Evolutionary conservation across 75 land plant genomes (phyloP), one percentile per base, ranked within the genome.

Genomic region (Picea glauca): DNA sequence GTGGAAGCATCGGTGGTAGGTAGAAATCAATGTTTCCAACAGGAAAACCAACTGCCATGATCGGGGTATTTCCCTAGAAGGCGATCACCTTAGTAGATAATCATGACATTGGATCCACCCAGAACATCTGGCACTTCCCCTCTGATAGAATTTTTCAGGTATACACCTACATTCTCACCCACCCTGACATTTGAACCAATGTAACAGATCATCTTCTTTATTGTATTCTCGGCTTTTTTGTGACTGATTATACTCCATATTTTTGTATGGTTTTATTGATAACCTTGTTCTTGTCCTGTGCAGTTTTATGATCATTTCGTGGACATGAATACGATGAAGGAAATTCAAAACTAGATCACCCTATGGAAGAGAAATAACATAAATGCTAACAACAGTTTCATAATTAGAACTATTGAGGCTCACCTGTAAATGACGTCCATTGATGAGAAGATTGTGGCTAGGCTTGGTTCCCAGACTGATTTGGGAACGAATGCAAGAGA

Each of bases 151-250:
- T 91, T 32, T 61, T 87, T 76, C 83, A 66, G 18, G 93, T 91
- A 40, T 91, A 91, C 77, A 91, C 78, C 26, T 88, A 91, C 78
- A 89, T 89, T 46, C 83, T 91, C 77, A 91, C 93, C 5, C 93
- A 91, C 73, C 86, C 86, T 0, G 86, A 79, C 20, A 75, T 76
- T 14, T 86, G 83, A 35, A 74, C 76, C 58, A 68, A 83, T 18
- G 87, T 85, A 82, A 40, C 38, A 35, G 3, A 35, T 80, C 26
- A 62, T 35, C 38, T 35, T 35, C 38, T 3, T 35, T 35, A 35
- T 35, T 35, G 3, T 35, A 35, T 35, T 35, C 1, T 35, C 3
- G 3, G 0, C 1, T 1, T 3, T 1, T 3, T 35, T 0, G 0
- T 0, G 38, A 35, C 1, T 35, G 0, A 35, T 35, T 35, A 35